Base-by-base conservation (phyloP, 2,329 filamentous ascomycete species). In the Lasiodiplodia sp. region DNA sequence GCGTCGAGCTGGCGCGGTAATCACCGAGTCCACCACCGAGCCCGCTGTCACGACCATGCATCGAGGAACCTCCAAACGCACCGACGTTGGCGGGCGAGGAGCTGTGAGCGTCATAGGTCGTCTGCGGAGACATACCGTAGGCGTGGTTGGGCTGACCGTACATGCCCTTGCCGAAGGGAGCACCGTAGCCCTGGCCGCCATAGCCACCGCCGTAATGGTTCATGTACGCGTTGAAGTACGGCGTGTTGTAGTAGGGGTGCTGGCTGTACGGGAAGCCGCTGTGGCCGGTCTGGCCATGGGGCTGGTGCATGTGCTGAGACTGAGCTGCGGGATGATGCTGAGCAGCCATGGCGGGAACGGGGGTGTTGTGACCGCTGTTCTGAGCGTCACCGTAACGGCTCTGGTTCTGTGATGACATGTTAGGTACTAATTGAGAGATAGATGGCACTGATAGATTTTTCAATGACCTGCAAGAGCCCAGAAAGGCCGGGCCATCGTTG, bases 291-390 rank as follows among this genome's bases (percentile, higher is more conserved):
- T 88, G 85, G 18, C 77, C 78, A 69, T 84, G 83, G 64, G 82
- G 83, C 76, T 86, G 84, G 73, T 86, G 85, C 72, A 82, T 78
- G 47, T 79, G 78, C 70, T 84, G 84, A 70, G 82, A 79, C 10
- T 78, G 78, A 55, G 71, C 73, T 62, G 82, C 82, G 67, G 82
- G 80, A 71, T 87, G 86, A 69, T 87, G 85, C 69, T 86, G 86
- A 65, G 81, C 83, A 69, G 86, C 85, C 69, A 88, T 79, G 51
- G 90, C 86, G 34, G 94, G 94, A 82, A 96, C 96, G 44, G 95
- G 94, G 2, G 94, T 97, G 75, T 91, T 95, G 79, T 96, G 91
- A 55, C 94, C 95, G 78, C 93, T 97, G 83, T 91, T 93, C 75
- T 94, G 92, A 70, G 88, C 87, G 67, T 97, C 93, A 71, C 88